Evolutionary conservation across 2,329 filamentous ascomycete genomes (phyloP).

Genomic region (Purpureocillium takamizusanense): DNA sequence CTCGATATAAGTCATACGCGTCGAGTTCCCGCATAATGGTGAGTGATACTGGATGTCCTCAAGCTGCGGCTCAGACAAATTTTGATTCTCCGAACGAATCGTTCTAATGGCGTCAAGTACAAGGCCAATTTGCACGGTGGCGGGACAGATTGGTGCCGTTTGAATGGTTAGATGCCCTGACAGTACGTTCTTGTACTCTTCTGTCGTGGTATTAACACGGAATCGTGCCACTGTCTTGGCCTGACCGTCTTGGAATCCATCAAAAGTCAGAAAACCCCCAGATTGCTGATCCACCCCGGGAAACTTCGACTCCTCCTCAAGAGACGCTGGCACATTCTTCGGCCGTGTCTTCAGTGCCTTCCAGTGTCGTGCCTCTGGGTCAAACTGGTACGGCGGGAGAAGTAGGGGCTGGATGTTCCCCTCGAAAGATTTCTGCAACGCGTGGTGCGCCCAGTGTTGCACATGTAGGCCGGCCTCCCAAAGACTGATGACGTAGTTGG

Average conservation of each 20-base stretch:
- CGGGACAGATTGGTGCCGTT: constrained; percentile 28
- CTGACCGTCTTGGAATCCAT: background rate
- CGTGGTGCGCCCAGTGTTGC: constrained; percentile 27
- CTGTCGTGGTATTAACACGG: constrained; percentile 27
- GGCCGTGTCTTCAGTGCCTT: constrained; percentile 17
- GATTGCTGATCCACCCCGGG: background rate
- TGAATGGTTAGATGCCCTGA: constrained; percentile 27
- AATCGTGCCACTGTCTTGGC: constrained; percentile 19
- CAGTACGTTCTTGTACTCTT: constrained; percentile 24
- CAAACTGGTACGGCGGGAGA: constrained; percentile 34
- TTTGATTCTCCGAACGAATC: constrained; percentile 15
- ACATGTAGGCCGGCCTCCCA: constrained; percentile 29
- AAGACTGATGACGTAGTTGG: constrained; percentile 17
- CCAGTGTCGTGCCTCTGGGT: constrained; percentile 26
- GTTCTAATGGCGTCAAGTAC: constrained; percentile 20
- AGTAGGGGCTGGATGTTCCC: constrained; percentile 8
- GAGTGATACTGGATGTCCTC: constrained; percentile 20
- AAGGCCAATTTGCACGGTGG: constrained; percentile 21
- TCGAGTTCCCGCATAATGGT: constrained; percentile 2
- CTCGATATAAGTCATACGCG: constrained; percentile 20
- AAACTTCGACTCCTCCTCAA: too few relatives aligned
- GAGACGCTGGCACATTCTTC: too few relatives aligned
- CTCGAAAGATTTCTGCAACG: constrained; percentile 13
- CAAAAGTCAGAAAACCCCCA: background rate
- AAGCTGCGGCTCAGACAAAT: constrained; percentile 15